phyloP scores from a whole-genome alignment of 257 asterid genomes.

The Fraxinus cuspidata region DNA sequence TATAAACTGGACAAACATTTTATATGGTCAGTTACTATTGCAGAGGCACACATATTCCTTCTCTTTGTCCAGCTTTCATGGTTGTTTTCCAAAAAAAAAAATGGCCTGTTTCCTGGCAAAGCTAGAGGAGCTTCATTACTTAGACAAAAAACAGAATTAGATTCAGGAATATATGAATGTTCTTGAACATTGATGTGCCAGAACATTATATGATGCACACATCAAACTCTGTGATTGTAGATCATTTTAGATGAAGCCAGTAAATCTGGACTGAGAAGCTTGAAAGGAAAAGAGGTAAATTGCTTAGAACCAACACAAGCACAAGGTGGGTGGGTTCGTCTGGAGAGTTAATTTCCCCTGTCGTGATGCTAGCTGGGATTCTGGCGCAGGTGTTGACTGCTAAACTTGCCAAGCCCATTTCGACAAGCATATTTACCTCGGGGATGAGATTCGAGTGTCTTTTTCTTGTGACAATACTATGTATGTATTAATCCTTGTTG shows the following conservation, averaged over 20 bases:
- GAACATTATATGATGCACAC: not conserved
- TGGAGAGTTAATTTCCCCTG: too few relatives aligned
- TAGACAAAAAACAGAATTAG: not conserved
- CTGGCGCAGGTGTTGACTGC: not conserved
- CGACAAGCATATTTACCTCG: too few relatives aligned
- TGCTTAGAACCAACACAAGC: not conserved
- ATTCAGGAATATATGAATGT: not conserved
- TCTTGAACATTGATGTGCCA: not conserved
- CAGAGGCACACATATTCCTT: not conserved
- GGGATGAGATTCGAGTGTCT: too few relatives aligned
- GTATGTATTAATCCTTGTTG: too few relatives aligned
- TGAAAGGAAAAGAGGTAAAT: not conserved
- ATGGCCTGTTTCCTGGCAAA: too few relatives aligned
- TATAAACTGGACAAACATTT: not conserved
- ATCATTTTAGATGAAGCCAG: constrained; percentile 1
- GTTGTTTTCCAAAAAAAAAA: not conserved
- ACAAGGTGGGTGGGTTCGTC: not conserved
- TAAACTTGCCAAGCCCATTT: too few relatives aligned
- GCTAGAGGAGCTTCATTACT: too few relatives aligned
- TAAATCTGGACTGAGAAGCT: not conserved
- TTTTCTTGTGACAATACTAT: not conserved
- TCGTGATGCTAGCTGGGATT: too few relatives aligned
- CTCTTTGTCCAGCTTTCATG: not conserved
- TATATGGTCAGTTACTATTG: not conserved
- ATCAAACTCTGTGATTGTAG: not conserved